Evolutionary conservation across 2,329 filamentous ascomycete genomes (phyloP).

Genomic region (Waltergamsia citrina): DNA sequence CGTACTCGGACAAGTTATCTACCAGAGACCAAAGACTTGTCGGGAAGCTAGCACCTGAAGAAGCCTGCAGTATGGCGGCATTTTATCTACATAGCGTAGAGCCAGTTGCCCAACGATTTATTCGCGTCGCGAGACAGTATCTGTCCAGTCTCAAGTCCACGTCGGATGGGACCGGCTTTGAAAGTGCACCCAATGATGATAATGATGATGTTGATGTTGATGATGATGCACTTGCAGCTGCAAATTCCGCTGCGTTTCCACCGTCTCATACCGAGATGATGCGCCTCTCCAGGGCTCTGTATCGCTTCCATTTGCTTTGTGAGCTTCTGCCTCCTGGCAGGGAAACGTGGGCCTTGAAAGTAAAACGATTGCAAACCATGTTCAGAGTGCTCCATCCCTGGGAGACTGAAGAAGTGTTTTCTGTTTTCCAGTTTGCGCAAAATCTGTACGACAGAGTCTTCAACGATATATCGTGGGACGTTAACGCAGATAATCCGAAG

Average conservation of each 20-base stretch:
- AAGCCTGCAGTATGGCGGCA: neutral
- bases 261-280: neutral
- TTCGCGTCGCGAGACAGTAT: no score
- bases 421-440: neutral
- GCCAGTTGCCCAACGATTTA: neutral
- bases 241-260: neutral
- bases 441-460: neutral
- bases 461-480: neutral
- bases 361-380: no score
- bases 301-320: slow-evolving; percentile 2
- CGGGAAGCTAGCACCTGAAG: neutral
- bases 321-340: no score
- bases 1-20: neutral
- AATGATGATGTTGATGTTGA: no score
- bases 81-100: neutral
- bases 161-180: no score
- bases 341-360: no score
- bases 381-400: neutral
- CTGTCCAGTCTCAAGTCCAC: no score
- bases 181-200: no score
- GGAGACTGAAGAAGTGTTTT: slow-evolving; percentile 2
- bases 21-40: neutral
- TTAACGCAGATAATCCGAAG: neutral
- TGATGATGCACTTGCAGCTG: neutral
- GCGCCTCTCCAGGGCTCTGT: neutral